phyloP scores from a whole-genome alignment of 73 alveolate genomes.

The Paramecium octaurelia region DNA sequence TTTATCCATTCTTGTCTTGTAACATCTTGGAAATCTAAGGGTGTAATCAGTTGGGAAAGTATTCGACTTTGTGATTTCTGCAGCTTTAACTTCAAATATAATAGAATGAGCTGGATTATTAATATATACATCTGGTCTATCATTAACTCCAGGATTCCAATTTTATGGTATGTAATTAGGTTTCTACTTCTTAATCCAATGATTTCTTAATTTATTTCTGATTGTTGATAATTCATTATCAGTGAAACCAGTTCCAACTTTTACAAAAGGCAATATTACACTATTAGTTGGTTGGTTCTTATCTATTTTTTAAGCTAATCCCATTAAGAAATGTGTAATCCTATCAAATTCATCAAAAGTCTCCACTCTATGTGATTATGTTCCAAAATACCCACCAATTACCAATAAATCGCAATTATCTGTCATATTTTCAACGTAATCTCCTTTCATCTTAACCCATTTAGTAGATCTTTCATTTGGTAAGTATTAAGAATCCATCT shows the following conservation, averaged over 20 bases:
- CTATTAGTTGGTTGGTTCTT: slow-evolving; percentile 75
- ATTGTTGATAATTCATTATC: slow-evolving; percentile 77
- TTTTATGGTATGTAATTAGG: slow-evolving; percentile 82
- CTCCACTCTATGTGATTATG: slow-evolving; percentile 82
- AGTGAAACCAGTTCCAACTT: slow-evolving; percentile 95
- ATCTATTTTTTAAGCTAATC: slow-evolving; percentile 81
- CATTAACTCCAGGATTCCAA: slow-evolving; percentile 92
- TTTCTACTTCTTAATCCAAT: slow-evolving; percentile 85
- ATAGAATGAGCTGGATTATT: slow-evolving; percentile 85
- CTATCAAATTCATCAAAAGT: slow-evolving; percentile 82
- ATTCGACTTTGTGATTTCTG: slow-evolving; percentile 91
- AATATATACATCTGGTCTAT: slow-evolving; percentile 93
- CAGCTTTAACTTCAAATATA: slow-evolving; percentile 95
- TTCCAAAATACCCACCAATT: slow-evolving; percentile 96
- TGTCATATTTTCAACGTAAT: slow-evolving; percentile 90
- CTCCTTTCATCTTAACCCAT: slow-evolving; percentile 97
- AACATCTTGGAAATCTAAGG: slow-evolving; percentile 95
- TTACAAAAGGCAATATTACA: slow-evolving; percentile 90
- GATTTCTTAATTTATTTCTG: slow-evolving; percentile 78
- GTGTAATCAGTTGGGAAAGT: slow-evolving; percentile 89
- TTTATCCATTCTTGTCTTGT: slow-evolving; percentile 90
- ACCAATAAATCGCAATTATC: slow-evolving; percentile 94
- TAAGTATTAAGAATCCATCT: slow-evolving; percentile 77
- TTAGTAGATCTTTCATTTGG: slow-evolving; percentile 91
- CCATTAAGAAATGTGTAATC: slow-evolving; percentile 89